Percentiles rank a stretch among this genome's conserved stretches.
phyloP scores from a whole-genome alignment of 257 asterid genomes.

The Plantago elongata region DNA sequence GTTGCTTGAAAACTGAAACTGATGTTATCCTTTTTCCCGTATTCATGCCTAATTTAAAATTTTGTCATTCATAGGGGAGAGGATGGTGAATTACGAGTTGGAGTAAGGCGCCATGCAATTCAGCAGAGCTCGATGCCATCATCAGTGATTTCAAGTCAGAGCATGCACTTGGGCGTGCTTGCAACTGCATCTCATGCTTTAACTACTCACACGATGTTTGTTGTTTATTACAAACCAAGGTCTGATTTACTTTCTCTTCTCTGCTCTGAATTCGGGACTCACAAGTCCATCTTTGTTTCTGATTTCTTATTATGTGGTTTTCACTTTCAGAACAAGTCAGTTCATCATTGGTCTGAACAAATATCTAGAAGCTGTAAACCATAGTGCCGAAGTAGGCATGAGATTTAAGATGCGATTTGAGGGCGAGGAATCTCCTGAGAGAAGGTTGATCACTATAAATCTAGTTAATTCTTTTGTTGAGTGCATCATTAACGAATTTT shows the following conservation, averaged over 20 bases:
- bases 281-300: not conserved
- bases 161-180: constrained; percentile 84
- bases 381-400: constrained; percentile 61
- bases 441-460: constrained; percentile 41
- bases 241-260: constrained; percentile 19
- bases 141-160: constrained; percentile 77
- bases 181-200: constrained; percentile 85
- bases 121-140: constrained; percentile 68
- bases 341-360: constrained; percentile 71
- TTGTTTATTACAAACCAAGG: constrained; percentile 86
- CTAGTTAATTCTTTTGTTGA: not conserved
- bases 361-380: constrained; percentile 57
- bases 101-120: constrained; percentile 57
- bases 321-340: constrained; percentile 56
- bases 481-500: not conserved
- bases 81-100: constrained; percentile 65
- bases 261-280: not conserved
- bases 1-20: not conserved
- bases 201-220: constrained; percentile 48
- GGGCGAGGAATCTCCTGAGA: constrained; percentile 77
- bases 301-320: constrained; percentile 1
- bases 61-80: constrained; percentile 42
- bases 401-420: constrained; percentile 79
- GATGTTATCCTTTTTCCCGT: not conserved
- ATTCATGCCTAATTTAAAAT: not conserved